Conservation (phyloP, 1,284 basidiomycete species). For the Heterobasidion occidentale region DNA sequence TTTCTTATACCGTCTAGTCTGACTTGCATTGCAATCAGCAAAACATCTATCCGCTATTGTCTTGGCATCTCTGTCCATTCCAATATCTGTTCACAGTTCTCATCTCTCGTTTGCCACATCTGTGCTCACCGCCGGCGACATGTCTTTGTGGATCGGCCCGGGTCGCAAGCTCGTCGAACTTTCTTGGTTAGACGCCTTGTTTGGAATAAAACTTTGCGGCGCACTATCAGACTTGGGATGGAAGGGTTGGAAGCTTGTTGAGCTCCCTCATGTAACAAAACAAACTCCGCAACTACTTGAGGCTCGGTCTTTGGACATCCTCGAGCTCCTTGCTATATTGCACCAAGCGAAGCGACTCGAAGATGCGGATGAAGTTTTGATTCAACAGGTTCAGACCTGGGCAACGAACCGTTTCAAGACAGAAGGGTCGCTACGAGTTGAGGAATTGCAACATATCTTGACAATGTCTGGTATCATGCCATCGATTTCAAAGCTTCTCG, state of each 20-base stretch:
- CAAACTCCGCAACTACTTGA: constrained; percentile 38
- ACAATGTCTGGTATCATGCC: constrained; percentile 42
- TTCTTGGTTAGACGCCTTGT: constrained; percentile 29
- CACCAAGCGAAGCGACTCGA: constrained; percentile 37
- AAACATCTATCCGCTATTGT: constrained; percentile 42
- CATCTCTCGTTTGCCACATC: constrained; percentile 45
- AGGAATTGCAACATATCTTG: constrained; percentile 43
- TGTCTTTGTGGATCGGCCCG: constrained; percentile 53
- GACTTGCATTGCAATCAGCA: constrained; percentile 21
- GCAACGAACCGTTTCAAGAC: constrained; percentile 11
- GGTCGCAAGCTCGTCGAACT: constrained; percentile 54
- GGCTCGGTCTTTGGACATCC: constrained; percentile 27
- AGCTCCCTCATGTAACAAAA: constrained; percentile 47
- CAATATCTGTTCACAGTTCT: constrained; percentile 26
- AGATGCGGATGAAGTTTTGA: constrained; percentile 53
- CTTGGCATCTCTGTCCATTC: constrained; percentile 30
- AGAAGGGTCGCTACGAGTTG: constrained; percentile 17
- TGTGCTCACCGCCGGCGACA: constrained; percentile 51
- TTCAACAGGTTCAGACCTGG: constrained; percentile 40
- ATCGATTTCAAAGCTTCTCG: constrained; percentile 35
- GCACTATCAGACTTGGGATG: constrained; percentile 55
- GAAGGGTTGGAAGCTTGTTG: constrained; percentile 68
- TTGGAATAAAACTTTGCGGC: constrained; percentile 49
- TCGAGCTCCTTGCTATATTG: constrained; percentile 46
- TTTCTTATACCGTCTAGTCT: neutral